These are phyloP conservation scores for Mycena sp. DNA, from an alignment of 1,284 basidiomycete genomes.

Conservation along the genomic window DNA sequence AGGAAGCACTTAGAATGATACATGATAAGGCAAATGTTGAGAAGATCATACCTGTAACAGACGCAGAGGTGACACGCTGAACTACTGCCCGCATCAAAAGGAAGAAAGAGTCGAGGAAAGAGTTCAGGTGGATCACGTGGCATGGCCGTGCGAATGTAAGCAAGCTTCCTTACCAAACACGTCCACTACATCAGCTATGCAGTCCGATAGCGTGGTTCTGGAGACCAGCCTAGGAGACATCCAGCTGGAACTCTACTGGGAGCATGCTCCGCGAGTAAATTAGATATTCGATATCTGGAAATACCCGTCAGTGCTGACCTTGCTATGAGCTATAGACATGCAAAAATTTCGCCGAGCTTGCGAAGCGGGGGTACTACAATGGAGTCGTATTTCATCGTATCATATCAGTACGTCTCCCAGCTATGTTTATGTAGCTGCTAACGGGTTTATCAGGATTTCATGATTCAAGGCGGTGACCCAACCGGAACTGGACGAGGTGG, in stretches of 20 bases:
- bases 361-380: slow-evolving; percentile 89
- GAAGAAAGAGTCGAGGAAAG: not conserved
- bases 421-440: not conserved
- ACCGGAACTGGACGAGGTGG: slow-evolving; percentile 96
- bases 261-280: slow-evolving; percentile 86
- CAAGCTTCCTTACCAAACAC: not conserved
- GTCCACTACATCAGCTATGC: slow-evolving; percentile 32
- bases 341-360: slow-evolving; percentile 90
- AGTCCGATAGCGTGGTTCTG: slow-evolving; percentile 79
- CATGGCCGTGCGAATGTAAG: too few relatives aligned
- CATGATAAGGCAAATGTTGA: not conserved
- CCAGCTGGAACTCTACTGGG: slow-evolving; percentile 89
- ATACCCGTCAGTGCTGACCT: slow-evolving; percentile 8
- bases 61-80: slow-evolving; percentile 80
- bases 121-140: not conserved
- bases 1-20: slow-evolving; percentile 6
- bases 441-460: slow-evolving; percentile 76
- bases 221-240: slow-evolving; percentile 92
- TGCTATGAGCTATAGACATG: slow-evolving; percentile 71
- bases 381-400: slow-evolving; percentile 90
- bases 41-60: slow-evolving; percentile 66
- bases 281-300: slow-evolving; percentile 22
- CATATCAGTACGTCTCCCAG: slow-evolving; percentile 69
- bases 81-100: slow-evolving; percentile 76
- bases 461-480: slow-evolving; percentile 95